Percentiles rank a stretch among this genome's conserved stretches.
Conservation (phyloP, 2,329 filamentous ascomycete genomes). For the Pseudocercospora macadamiae region DNA sequence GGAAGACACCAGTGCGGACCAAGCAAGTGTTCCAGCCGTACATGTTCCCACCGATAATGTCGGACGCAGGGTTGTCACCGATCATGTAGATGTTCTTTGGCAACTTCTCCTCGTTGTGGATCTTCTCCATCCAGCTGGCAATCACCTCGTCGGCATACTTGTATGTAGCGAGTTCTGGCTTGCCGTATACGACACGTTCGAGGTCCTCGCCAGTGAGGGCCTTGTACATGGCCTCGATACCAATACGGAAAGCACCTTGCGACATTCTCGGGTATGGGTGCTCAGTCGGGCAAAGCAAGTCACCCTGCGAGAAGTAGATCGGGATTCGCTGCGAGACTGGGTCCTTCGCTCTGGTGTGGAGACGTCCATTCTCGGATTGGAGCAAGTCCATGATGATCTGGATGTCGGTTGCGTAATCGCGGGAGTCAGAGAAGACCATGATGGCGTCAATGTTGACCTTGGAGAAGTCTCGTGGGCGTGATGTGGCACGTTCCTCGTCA, state of each 20-base stretch:
- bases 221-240: slow-evolving; percentile 74
- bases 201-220: slow-evolving; percentile 69
- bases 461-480: slow-evolving; percentile 71
- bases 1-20: slow-evolving; percentile 77
- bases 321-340: slow-evolving; percentile 68
- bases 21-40: slow-evolving; percentile 82
- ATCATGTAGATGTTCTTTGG: slow-evolving; percentile 76
- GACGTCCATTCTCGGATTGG: slow-evolving; percentile 67
- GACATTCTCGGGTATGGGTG: slow-evolving; percentile 67
- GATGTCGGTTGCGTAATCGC: slow-evolving; percentile 75
- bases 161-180: slow-evolving; percentile 75
- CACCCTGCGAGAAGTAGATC: slow-evolving; percentile 72
- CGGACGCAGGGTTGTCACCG: slow-evolving; percentile 73
- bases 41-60: slow-evolving; percentile 77
- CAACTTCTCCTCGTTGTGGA: slow-evolving; percentile 71
- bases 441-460: slow-evolving; percentile 74
- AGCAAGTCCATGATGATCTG: slow-evolving; percentile 77
- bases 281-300: slow-evolving; percentile 60
- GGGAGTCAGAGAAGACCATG: slow-evolving; percentile 73
- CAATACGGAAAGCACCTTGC: slow-evolving; percentile 75
- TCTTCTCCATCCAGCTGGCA: slow-evolving; percentile 72
- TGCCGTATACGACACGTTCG: slow-evolving; percentile 76
- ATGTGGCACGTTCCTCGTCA: slow-evolving; percentile 67
- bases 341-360: slow-evolving; percentile 68
- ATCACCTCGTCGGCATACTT: slow-evolving; percentile 77